These are phyloP conservation scores for Candida berthetii DNA, from an alignment of 805 yeast genomes.

Conservation along the genomic window DNA sequence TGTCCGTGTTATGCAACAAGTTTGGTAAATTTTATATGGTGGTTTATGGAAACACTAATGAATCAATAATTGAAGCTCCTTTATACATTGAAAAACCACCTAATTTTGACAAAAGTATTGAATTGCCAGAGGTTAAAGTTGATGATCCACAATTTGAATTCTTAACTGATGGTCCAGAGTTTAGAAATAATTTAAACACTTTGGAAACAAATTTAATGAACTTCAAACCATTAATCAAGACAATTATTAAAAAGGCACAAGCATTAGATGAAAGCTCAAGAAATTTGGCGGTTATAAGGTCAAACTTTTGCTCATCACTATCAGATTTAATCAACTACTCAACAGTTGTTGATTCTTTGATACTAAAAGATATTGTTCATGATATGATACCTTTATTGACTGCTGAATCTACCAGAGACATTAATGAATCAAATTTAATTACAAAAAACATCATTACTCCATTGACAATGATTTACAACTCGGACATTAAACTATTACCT, in stretches of 20 bases:
- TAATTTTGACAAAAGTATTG: not conserved
- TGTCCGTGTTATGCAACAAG: not conserved
- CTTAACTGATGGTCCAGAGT: slow-evolving; percentile 7
- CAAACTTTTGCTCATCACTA: slow-evolving; percentile 9
- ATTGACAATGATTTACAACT: slow-evolving; percentile 9
- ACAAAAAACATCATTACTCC: slow-evolving; percentile 12
- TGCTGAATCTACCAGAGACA: slow-evolving; percentile 13
- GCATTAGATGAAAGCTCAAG: slow-evolving; percentile 12
- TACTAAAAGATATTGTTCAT: slow-evolving; percentile 8
- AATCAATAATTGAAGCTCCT: not conserved
- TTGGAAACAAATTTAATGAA: slow-evolving; percentile 7
- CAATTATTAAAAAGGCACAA: slow-evolving; percentile 12
- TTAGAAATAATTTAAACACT: slow-evolving; percentile 2
- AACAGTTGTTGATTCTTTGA: slow-evolving; percentile 3
- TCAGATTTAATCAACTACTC: slow-evolving; percentile 10
- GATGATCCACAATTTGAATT: slow-evolving; percentile 5
- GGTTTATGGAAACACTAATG: not conserved
- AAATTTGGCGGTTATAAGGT: slow-evolving; percentile 12
- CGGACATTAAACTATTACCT: slow-evolving; percentile 12
- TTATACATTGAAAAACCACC: not conserved
- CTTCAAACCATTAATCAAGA: slow-evolving; percentile 7
- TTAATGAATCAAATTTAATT: slow-evolving; percentile 12
- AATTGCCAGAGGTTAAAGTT: not conserved
- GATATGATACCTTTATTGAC: slow-evolving; percentile 11
- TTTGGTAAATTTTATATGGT: not conserved